These are phyloP conservation scores for Clarireedia paspali DNA, from an alignment of 2,329 filamentous ascomycete species.

Conservation along the genomic window DNA sequence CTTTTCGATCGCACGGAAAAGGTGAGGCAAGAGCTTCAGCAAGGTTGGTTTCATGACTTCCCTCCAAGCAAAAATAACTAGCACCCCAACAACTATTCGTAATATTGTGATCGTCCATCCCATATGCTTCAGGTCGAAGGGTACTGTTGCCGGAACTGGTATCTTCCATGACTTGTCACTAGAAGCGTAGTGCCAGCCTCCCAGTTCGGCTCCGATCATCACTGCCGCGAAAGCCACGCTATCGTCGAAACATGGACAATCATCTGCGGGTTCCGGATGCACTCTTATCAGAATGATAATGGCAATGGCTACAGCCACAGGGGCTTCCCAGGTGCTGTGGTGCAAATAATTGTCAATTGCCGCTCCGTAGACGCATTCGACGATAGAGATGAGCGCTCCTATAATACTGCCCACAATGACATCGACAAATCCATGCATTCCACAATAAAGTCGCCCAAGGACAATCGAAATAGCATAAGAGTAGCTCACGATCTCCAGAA, in stretches of 20 bases:
- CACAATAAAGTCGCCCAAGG: constrained; percentile 87
- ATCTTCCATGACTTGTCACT: constrained; percentile 39
- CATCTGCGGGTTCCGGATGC: constrained; percentile 91
- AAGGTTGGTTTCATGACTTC: constrained; percentile 81
- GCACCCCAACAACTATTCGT: constrained; percentile 71
- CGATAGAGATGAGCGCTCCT: constrained; percentile 55
- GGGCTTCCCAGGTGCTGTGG: constrained; percentile 54
- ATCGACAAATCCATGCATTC: constrained; percentile 97
- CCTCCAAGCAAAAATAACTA: constrained; percentile 83
- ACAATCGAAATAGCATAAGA: constrained; percentile 87
- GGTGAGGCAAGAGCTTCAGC: constrained; percentile 68
- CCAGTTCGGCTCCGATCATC: constrained; percentile 74
- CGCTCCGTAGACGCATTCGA: constrained; percentile 54
- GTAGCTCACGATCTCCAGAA: constrained; percentile 64
- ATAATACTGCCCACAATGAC: constrained; percentile 73
- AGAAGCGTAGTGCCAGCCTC: constrained; percentile 66
- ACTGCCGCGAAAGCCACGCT: constrained; percentile 90
- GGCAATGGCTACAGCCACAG: constrained; percentile 54
- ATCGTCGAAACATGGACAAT: constrained; percentile 96
- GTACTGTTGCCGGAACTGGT: constrained; percentile 48
- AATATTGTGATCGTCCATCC: constrained; percentile 56
- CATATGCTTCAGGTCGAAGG: constrained; percentile 58
- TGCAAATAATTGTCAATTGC: constrained; percentile 65
- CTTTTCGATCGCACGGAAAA: constrained; percentile 80
- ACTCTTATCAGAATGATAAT: constrained; percentile 75